Conservation (phyloP, 345 rosid species). For the Syzygium grande region DNA sequence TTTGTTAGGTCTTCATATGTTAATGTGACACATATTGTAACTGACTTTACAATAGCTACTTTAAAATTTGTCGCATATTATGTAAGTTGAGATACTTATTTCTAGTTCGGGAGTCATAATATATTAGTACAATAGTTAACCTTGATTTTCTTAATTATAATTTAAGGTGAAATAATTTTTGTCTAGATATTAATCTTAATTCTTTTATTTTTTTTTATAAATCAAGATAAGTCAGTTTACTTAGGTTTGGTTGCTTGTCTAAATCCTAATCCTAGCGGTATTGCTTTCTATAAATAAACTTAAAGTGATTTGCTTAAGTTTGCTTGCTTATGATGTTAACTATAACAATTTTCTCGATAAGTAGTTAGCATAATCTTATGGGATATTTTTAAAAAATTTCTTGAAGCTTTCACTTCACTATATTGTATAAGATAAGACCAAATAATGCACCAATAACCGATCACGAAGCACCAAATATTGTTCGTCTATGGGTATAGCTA, state of each 20-base stretch:
- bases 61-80: background rate
- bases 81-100: background rate
- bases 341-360: too few relatives aligned
- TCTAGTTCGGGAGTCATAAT: background rate
- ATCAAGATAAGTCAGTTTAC: background rate
- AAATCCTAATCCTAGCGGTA: background rate
- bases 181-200: background rate
- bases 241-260: background rate
- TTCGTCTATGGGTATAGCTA: too few relatives aligned
- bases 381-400: background rate
- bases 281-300: background rate
- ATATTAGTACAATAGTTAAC: background rate
- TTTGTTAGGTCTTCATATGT: too few relatives aligned
- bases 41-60: background rate
- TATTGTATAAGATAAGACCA: background rate
- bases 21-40: background rate
- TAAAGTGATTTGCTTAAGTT: background rate
- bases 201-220: too few relatives aligned
- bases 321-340: background rate
- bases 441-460: background rate
- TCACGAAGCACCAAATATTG: background rate
- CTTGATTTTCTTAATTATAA: background rate
- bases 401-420: background rate
- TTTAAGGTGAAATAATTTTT: background rate
- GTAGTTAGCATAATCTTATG: background rate